These are phyloP conservation scores for Termitomyces sp. DNA, from an alignment of 768 basidiomycete species.

Conservation along the genomic window DNA sequence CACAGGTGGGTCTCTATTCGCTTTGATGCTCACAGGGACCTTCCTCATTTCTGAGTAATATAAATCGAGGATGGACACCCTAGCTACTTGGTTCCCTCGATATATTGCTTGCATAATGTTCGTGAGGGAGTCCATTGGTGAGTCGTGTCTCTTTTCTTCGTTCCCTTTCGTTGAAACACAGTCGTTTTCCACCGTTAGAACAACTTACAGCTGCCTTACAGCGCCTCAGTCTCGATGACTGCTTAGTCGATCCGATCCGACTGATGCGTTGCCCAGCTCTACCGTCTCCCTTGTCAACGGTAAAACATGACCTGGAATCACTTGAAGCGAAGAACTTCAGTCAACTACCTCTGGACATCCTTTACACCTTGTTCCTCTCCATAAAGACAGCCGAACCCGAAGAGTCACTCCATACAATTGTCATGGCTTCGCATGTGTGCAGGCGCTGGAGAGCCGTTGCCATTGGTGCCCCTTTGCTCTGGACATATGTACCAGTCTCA, in stretches of 20 bases:
- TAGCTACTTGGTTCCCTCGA: neutral
- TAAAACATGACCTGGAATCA: neutral
- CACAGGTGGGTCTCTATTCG: constrained; percentile 6
- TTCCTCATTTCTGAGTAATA: neutral
- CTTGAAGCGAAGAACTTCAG: neutral
- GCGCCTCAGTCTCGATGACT: constrained; percentile 3
- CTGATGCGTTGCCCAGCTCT: neutral
- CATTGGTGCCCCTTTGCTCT: constrained; percentile 10
- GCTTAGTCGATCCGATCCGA: neutral
- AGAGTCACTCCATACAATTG: constrained; percentile 4
- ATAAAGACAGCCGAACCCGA: constrained; percentile 4
- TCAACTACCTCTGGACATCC: constrained; percentile 10
- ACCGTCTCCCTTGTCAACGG: neutral
- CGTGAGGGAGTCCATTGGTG: neutral
- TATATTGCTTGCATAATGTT: neutral
- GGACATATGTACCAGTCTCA: constrained; percentile 13
- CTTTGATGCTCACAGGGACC: constrained; percentile 10
- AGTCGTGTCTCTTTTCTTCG: neutral
- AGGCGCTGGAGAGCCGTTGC: constrained; percentile 11
- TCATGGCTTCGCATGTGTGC: constrained; percentile 12
- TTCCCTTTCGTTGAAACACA: neutral
- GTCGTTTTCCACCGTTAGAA: neutral
- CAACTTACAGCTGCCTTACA: constrained; percentile 2
- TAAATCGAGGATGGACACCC: constrained; percentile 3
- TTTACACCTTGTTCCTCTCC: constrained; percentile 10